Evolutionary conservation across 805 yeast genomes (phyloP).

Genomic region (Ogataea glucozyma): DNA sequence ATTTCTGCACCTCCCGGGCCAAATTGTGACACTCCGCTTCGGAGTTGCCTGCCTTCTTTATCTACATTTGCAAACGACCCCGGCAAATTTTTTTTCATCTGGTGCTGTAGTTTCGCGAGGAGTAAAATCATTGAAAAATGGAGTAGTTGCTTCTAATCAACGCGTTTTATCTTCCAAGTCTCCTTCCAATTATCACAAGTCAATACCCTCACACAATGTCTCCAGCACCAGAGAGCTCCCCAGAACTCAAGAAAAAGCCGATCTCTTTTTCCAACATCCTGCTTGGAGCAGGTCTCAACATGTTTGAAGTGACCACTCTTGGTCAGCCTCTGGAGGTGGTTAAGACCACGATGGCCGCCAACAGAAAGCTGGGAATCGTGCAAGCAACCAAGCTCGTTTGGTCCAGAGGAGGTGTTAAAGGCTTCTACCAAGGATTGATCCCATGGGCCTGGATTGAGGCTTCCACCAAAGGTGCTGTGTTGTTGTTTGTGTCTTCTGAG

Average conservation of each 20-base stretch:
- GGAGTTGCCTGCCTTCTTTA: no score
- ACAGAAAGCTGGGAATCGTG: constrained; percentile 67
- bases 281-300: constrained; percentile 88
- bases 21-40: no score
- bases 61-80: no score
- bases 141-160: no score
- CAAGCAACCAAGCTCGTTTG: constrained; percentile 76
- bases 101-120: no score
- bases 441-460: constrained; percentile 99
- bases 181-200: background rate
- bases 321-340: constrained; percentile 97
- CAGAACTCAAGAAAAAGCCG: constrained; percentile 72
- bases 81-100: no score
- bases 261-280: constrained; percentile 85
- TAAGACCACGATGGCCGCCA: constrained; percentile 98
- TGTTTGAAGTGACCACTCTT: constrained; percentile 89
- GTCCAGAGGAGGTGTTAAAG: constrained; percentile 90
- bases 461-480: constrained; percentile 97
- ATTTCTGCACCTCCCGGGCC: no score
- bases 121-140: background rate
- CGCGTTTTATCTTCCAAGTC: background rate
- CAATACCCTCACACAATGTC: background rate
- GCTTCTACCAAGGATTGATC: constrained; percentile 95
- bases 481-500: constrained; percentile 89
- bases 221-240: constrained; percentile 1